Conservation (phyloP, 2,329 filamentous ascomycete genomes). For the Exophiala aquamarina region DNA sequence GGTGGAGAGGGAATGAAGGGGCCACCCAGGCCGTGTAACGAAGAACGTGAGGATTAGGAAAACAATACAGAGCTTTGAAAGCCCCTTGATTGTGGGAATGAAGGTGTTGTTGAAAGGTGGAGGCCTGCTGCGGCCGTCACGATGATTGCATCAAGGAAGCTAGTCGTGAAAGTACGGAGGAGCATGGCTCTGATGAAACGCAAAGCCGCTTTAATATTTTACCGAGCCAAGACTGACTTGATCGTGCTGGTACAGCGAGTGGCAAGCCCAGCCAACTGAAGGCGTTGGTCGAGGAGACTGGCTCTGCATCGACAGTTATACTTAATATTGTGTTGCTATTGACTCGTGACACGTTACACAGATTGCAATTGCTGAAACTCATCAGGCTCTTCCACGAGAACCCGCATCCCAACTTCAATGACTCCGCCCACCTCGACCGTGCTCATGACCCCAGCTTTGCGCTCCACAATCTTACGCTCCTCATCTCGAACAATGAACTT, state of each 20-base stretch:
- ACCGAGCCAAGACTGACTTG: background rate
- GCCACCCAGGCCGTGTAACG: slow-evolving; percentile 27
- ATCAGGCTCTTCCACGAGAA: slow-evolving; percentile 25
- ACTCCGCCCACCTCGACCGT: slow-evolving; percentile 26
- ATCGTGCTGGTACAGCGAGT: background rate
- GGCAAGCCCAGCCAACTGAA: too few relatives aligned
- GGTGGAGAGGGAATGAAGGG: slow-evolving; percentile 6
- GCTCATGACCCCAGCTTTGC: slow-evolving; percentile 29
- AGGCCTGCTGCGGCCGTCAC: slow-evolving; percentile 16
- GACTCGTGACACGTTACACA: slow-evolving; percentile 10
- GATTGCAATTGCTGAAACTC: slow-evolving; percentile 4
- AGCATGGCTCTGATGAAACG: slow-evolving; percentile 5
- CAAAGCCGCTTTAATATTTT: slow-evolving; percentile 12
- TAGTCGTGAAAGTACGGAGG: background rate
- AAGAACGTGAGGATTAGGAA: background rate
- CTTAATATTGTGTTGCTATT: too few relatives aligned
- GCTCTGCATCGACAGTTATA: too few relatives aligned
- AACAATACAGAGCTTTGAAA: slow-evolving; percentile 13
- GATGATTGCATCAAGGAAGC: slow-evolving; percentile 18
- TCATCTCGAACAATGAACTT: slow-evolving; percentile 22
- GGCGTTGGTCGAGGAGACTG: too few relatives aligned
- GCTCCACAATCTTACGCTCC: slow-evolving; percentile 20
- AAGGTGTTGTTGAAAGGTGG: slow-evolving; percentile 9
- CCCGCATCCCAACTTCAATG: slow-evolving; percentile 25
- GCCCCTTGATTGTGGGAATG: slow-evolving; percentile 6